Conservation (phyloP, 768 basidiomycete species). For the Melanogaster broomeanus region DNA sequence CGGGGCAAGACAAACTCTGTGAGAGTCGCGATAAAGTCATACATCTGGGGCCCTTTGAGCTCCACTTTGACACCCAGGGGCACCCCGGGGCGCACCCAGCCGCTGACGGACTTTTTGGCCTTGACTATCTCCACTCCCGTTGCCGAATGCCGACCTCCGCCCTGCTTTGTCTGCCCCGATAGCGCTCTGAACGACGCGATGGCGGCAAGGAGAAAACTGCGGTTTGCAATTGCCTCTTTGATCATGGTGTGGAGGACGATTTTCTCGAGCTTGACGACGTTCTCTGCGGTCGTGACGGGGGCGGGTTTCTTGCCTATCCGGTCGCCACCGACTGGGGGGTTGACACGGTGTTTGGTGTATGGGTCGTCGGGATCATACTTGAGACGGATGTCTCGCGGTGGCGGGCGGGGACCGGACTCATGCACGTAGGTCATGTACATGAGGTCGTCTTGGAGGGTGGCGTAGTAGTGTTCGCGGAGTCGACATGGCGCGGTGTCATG, state of each 20-base stretch:
- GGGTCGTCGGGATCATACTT: conserved; percentile 78
- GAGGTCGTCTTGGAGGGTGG: conserved; percentile 80
- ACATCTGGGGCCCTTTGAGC: conserved; percentile 90
- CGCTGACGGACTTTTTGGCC: conserved; percentile 67
- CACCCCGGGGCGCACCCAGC: conserved; percentile 83
- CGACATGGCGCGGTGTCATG: conserved; percentile 75
- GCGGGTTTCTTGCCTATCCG: conserved; percentile 67
- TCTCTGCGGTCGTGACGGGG: conserved; percentile 64
- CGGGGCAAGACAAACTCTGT: conserved; percentile 96
- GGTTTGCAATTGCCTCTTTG: conserved; percentile 74
- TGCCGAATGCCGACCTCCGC: conserved; percentile 67
- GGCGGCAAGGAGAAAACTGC: conserved; percentile 74
- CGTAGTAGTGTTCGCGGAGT: conserved; percentile 81
- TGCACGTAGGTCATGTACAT: conserved; percentile 96
- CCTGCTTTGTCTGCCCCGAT: conserved; percentile 77
- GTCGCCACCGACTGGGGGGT: conserved; percentile 73
- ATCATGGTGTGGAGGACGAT: conserved; percentile 87
- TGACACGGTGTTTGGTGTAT: conserved; percentile 76
- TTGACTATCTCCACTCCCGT: conserved; percentile 79
- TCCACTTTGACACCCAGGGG: conserved; percentile 91
- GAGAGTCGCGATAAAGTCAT: conserved; percentile 86
- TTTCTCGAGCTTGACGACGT: conserved; percentile 75
- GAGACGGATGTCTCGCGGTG: conserved; percentile 60
- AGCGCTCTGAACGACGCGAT: conserved; percentile 88
- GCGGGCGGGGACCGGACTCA: conserved; percentile 52